A percentile compares a stretch with the other conserved stretches of the same genome.
Conservation (phyloP, 1,284 basidiomycete species). For the Porogramme epimiltina region DNA sequence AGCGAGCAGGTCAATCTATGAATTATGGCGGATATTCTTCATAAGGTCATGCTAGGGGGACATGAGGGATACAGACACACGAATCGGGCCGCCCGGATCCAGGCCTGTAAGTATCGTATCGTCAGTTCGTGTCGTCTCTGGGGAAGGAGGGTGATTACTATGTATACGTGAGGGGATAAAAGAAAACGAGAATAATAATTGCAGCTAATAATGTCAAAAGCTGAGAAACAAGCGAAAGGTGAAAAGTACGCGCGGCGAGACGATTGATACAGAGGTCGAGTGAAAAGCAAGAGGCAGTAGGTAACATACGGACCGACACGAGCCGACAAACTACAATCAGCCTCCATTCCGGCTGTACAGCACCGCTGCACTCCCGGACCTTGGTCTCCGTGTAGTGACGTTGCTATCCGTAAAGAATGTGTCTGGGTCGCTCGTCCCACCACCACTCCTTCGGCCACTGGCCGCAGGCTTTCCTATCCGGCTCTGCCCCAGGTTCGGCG, state of each 20-base stretch:
- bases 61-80: constrained; percentile 20
- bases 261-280: neutral
- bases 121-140: constrained; percentile 26
- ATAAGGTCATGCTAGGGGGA: constrained; percentile 22
- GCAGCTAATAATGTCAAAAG: constrained; percentile 13
- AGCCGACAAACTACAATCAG: constrained; percentile 1
- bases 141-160: constrained; percentile 11
- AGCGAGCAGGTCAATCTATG: no score
- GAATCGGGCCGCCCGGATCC: constrained; percentile 11
- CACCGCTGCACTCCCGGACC: constrained; percentile 24
- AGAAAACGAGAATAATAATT: constrained; percentile 4
- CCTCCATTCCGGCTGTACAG: constrained; percentile 18
- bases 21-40: no score
- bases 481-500: constrained; percentile 49
- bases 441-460: constrained; percentile 55
- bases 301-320: neutral
- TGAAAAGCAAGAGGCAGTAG: neutral
- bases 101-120: constrained; percentile 19
- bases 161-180: constrained; percentile 7
- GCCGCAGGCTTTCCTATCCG: constrained; percentile 59
- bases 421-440: constrained; percentile 33
- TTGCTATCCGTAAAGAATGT: constrained; percentile 17
- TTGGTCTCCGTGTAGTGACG: constrained; percentile 22
- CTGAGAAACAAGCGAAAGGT: neutral
- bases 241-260: neutral